Conservation (phyloP, 1,284 basidiomycete species). For the Cryptococcus neoformans region DNA sequence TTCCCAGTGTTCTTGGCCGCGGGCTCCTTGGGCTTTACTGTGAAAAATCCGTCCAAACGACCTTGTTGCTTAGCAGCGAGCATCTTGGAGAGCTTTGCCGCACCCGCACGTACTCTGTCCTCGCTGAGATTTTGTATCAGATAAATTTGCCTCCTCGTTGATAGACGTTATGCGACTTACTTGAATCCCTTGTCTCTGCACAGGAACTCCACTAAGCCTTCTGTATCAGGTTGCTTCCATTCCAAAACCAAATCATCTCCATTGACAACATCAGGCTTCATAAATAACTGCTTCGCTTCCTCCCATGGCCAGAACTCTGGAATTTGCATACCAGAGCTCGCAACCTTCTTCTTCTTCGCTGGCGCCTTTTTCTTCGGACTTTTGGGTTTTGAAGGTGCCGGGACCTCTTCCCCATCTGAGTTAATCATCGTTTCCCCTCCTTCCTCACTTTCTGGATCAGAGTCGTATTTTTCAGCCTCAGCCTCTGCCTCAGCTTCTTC, state of each 20-base stretch:
- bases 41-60: conserved; percentile 92
- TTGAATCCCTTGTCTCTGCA: conserved; percentile 97
- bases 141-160: too few relatives aligned
- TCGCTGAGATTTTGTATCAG: conserved; percentile 65
- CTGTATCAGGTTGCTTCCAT: conserved; percentile 91
- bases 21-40: conserved; percentile 58
- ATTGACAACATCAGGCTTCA: conserved; percentile 82
- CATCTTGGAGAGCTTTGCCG: conserved; percentile 85
- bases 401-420: conserved; percentile 34
- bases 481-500: conserved; percentile 8
- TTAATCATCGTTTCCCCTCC: conserved; percentile 21
- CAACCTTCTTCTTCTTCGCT: conserved; percentile 50
- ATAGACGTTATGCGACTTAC: conserved; percentile 52
- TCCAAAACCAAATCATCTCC: conserved; percentile 90
- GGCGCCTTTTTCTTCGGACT: conserved; percentile 36
- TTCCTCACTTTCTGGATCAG: conserved; percentile 37
- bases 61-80: conserved; percentile 93
- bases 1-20: conserved; percentile 27
- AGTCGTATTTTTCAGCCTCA: conserved; percentile 17
- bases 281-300: conserved; percentile 86
- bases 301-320: conserved; percentile 97
- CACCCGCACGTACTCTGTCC: conserved; percentile 92
- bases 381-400: conserved; percentile 7
- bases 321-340: conserved; percentile 66
- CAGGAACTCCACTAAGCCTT: conserved; percentile 91